These are phyloP conservation scores for Ceratocystiopsis minuta DNA, from an alignment of 2,329 filamentous ascomycete genomes.

Conservation along the genomic window DNA sequence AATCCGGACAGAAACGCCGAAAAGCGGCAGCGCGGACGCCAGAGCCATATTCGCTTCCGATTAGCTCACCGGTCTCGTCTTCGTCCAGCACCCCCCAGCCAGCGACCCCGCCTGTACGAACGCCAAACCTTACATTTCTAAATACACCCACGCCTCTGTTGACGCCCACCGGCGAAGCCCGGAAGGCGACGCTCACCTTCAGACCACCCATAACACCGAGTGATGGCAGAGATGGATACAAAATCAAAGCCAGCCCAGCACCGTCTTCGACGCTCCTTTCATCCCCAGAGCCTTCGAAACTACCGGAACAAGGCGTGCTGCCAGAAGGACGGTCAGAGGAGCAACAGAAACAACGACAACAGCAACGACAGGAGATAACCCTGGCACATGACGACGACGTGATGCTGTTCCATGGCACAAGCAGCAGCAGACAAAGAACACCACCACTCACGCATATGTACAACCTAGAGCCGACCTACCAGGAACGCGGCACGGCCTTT, in stretches of 20 bases:
- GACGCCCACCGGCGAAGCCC: neutral
- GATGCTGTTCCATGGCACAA: too few relatives aligned
- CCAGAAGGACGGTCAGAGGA: neutral
- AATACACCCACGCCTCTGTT: neutral
- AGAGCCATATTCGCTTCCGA: slow-evolving; percentile 10
- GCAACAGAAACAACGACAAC: neutral
- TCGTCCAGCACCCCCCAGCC: neutral
- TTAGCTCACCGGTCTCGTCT: slow-evolving; percentile 4
- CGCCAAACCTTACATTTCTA: neutral
- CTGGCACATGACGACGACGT: slow-evolving; percentile 13
- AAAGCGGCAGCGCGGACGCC: slow-evolving; percentile 10
- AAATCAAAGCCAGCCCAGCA: neutral
- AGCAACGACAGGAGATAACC: slow-evolving; percentile 10
- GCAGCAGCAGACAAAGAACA: slow-evolving; percentile 14
- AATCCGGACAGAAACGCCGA: slow-evolving; percentile 15
- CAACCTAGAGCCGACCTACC: slow-evolving; percentile 18
- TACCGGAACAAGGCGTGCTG: too few relatives aligned
- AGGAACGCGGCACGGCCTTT: slow-evolving; percentile 27
- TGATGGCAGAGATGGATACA: neutral
- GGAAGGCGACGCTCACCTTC: too few relatives aligned
- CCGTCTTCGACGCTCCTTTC: too few relatives aligned
- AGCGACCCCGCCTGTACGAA: too few relatives aligned
- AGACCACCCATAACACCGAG: too few relatives aligned
- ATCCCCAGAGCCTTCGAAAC: too few relatives aligned
- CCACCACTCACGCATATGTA: slow-evolving; percentile 15